phyloP scores from a whole-genome alignment of 345 rosid genomes.

The Eutrema heterophyllum region DNA sequence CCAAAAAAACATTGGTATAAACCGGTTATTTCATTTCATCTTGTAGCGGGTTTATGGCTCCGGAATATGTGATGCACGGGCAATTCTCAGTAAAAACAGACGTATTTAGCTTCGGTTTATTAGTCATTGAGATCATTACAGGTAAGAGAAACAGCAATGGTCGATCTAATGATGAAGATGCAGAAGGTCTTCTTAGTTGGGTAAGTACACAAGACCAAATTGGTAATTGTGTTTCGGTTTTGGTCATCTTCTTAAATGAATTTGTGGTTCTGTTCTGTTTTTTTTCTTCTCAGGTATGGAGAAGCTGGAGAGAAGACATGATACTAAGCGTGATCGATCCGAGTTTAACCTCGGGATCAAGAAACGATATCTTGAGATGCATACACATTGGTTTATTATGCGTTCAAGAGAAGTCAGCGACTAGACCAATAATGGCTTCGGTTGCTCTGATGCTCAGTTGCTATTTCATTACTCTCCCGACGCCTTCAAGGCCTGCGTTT shows the following conservation, averaged over 20 bases:
- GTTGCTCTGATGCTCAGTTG: slow-evolving; percentile 45
- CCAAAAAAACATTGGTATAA: background rate
- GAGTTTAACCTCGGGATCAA: slow-evolving; percentile 17
- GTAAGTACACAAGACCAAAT: slow-evolving; percentile 17
- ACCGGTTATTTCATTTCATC: background rate
- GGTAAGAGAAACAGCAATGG: slow-evolving; percentile 25
- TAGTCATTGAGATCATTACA: slow-evolving; percentile 30
- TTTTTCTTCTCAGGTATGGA: slow-evolving; percentile 43
- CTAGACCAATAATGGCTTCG: slow-evolving; percentile 44
- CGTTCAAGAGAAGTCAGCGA: slow-evolving; percentile 42
- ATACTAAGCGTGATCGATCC: slow-evolving; percentile 35
- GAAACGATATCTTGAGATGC: slow-evolving; percentile 40
- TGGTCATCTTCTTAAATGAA: background rate
- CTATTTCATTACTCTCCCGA: slow-evolving; percentile 33
- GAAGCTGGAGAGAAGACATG: slow-evolving; percentile 41
- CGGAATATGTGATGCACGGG: slow-evolving; percentile 31
- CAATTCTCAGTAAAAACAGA: slow-evolving; percentile 31
- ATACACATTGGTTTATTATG: slow-evolving; percentile 54
- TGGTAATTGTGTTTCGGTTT: background rate
- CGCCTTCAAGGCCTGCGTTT: slow-evolving; percentile 44
- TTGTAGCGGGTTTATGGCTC: slow-evolving; percentile 31
- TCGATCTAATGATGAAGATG: slow-evolving; percentile 5
- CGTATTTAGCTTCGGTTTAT: slow-evolving; percentile 31
- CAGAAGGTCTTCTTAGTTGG: slow-evolving; percentile 28
- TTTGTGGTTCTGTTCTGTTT: background rate